phyloP scores from a whole-genome alignment of 1,284 basidiomycete species.

The Meira nashicola region DNA sequence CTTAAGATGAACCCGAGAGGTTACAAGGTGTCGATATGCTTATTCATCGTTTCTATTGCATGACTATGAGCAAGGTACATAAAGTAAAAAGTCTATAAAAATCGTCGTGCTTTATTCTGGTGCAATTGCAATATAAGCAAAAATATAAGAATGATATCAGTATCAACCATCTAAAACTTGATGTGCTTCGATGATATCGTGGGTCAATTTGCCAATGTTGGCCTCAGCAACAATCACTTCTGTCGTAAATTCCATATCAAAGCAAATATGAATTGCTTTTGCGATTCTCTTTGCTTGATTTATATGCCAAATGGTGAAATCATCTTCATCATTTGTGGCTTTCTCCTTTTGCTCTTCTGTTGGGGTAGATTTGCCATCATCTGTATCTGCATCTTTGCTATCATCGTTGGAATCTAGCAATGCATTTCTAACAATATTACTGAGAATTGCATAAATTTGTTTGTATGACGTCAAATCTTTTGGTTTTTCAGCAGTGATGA shows the following conservation, averaged over 20 bases:
- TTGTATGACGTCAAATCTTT: slow-evolving; percentile 58
- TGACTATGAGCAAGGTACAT: too few species aligned
- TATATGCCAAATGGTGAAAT: slow-evolving; percentile 89
- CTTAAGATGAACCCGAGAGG: too few species aligned
- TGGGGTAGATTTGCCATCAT: slow-evolving; percentile 9
- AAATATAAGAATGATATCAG: too few species aligned
- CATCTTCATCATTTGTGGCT: slow-evolving; percentile 65
- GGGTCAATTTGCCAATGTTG: slow-evolving; percentile 72
- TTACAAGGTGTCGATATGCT: too few species aligned
- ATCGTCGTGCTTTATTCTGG: too few species aligned
- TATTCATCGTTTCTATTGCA: too few species aligned
- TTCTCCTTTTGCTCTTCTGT: not conserved
- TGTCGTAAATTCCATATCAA: slow-evolving; percentile 77
- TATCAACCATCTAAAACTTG: slow-evolving; percentile 58
- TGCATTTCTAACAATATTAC: slow-evolving; percentile 70
- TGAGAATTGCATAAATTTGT: slow-evolving; percentile 61
- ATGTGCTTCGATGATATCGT: slow-evolving; percentile 73
- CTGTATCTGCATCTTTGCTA: slow-evolving; percentile 70
- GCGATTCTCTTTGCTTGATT: slow-evolving; percentile 82
- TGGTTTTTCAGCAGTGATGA: slow-evolving; percentile 69
- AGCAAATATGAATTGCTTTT: slow-evolving; percentile 69
- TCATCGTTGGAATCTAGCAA: slow-evolving; percentile 72
- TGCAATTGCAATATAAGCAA: too few species aligned
- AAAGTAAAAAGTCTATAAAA: too few species aligned
- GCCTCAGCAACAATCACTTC: slow-evolving; percentile 91